Evolutionary conservation across 2,329 filamentous ascomycete genomes (phyloP), one percentile per base, ranked within the genome.

Genomic region (Calonectria ilicicola): DNA sequence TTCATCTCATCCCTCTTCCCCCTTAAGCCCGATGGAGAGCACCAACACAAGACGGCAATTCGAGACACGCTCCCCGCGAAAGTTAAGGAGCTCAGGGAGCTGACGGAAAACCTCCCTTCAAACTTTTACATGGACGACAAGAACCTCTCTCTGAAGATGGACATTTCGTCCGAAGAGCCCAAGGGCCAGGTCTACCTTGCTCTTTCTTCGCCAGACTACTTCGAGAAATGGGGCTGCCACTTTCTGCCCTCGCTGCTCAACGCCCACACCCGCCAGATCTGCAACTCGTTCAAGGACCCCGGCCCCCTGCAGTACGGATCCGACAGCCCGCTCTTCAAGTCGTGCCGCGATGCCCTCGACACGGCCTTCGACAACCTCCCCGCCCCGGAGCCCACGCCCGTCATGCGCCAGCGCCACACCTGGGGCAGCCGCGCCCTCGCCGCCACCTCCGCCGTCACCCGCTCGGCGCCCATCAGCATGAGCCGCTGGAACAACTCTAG

Each of bases 231-330:
- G 91, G 90, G 90, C 9, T 77, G 79, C 6, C 90, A 92, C 79
- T 93, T 90, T 78, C 85, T 92, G 7, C 87, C 87, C 0, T 89
- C 88, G 8, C 83, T 92, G 2, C 87, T 88, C 29, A 86, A 88
- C 72, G 90, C 90, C 0, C 89, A 93, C 75, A 83, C 85, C 1
- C 85, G 86, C 27, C 91, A 92, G 80, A 81, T 88, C 12, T 91
- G 90, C 83, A 91, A 91, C 78, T 89, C 88, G 0, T 92, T 92
- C 86, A 91, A 91, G 77, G 91, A 92, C 72, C 83, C 87, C 0
- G 91, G 91, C 0, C 89, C 90, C 5, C 84, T 89, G 8, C 84
- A 86, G 73, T 92, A 92, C 75, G 87, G 89, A 19, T 76, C 76
- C 0, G 79, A 85, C 1, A 90, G 88, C 65, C 84, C 86, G 0